Base-by-base conservation (phyloP, 768 basidiomycete species). In the Agaricus subrufescens region DNA sequence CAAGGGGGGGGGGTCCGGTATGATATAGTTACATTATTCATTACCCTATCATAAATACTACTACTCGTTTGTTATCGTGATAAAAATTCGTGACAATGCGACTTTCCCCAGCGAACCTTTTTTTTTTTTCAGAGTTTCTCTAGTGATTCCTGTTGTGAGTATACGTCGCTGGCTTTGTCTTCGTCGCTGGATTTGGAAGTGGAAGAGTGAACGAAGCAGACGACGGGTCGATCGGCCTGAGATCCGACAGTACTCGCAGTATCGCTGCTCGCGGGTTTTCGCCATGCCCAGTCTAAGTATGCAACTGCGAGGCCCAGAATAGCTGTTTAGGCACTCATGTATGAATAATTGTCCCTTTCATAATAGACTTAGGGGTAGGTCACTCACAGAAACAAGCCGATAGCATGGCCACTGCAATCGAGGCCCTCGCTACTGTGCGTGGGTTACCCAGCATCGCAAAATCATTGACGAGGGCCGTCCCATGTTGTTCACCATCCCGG, bases 381-480 rank as follows among this genome's bases (percentile, higher is more conserved):
- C 14, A 50, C 58, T 38, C 19, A 55, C 58, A 43, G n/a, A 59
- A 39, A 3, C 50, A 38, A 30, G 53, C 50, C 3, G 48, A 30
- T n/a, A 55, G 26, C 37, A 50, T 46, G 15, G 52, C 48, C n/a
- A 59, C 29, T 5, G 47, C 58, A 37, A 59, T 45, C 12, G 52
- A 46, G n/a, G 53, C 46, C 6, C 38, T 50, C 8, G 42, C 49
- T 30, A 50, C 40, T 8, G 34, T 31, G 15, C 15, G 12, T 19
- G 48, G 34, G n/a, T 59, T 46, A 39, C 39, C 31, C 25, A 59
- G 19, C 46, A 50, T 31, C 10, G 34, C 42, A 43, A 59, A 59
- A 23, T 59, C 58, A 11, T 40, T 43, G 23, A 54, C 30, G 42
- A 59, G 58, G 4, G 45, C 58, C 42, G 30, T 50, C 7, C 43